Percentiles rank a stretch among this genome's conserved stretches.
Evolutionary conservation across 2,329 filamentous ascomycete species (phyloP).

Genomic region (Talaromyces sp.): DNA sequence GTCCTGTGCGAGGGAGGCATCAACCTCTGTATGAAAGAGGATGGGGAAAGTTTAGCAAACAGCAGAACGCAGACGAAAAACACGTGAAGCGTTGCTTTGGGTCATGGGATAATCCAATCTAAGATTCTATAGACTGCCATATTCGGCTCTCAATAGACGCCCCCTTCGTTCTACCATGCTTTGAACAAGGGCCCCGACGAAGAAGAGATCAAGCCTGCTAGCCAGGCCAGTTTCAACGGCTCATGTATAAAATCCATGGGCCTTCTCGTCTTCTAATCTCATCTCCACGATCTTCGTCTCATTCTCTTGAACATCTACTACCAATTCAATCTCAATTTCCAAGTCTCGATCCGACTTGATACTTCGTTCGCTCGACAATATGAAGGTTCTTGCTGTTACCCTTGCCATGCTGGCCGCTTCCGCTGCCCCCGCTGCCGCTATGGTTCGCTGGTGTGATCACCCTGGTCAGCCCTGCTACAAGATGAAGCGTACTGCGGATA

Average conservation of each 20-base stretch:
- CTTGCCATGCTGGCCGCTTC: constrained; percentile 46
- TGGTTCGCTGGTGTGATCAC: constrained; percentile 33
- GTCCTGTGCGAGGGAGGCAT: too few species aligned
- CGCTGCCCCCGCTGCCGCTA: constrained; percentile 33
- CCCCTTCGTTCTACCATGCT: constrained; percentile 2
- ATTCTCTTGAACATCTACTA: constrained; percentile 5
- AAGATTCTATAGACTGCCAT: background rate
- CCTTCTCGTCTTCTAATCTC: background rate
- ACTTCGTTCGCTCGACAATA: too few species aligned
- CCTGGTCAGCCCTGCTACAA: constrained; percentile 34
- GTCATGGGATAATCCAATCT: background rate
- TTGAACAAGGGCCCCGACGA: background rate
- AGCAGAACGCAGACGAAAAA: too few species aligned
- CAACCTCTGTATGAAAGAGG: background rate
- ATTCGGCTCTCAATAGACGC: background rate
- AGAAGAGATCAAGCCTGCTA: background rate
- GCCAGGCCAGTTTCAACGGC: background rate
- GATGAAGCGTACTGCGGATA: constrained; percentile 32
- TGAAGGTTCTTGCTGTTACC: constrained; percentile 53
- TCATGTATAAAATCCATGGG: background rate
- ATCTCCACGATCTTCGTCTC: constrained; percentile 13
- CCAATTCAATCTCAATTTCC: constrained; percentile 9
- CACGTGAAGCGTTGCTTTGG: background rate
- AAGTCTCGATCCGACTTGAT: too few species aligned
- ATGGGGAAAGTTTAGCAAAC: too few species aligned